Evolutionary conservation across 768 basidiomycete species (phyloP).

Genomic region (Trametes meyenii): DNA sequence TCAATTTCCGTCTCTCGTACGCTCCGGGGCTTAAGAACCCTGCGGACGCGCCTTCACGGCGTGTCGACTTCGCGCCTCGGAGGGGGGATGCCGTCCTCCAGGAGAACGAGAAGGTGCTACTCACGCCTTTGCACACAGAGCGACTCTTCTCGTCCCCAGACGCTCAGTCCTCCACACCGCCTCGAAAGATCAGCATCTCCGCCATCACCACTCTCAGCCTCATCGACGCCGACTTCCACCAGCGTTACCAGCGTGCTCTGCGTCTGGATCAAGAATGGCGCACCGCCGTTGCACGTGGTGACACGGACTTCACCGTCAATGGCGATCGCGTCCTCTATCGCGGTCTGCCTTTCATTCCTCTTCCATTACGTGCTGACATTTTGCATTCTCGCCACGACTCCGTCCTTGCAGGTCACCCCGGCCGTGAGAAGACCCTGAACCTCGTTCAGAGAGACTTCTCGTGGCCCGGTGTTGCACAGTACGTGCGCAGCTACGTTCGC

Average conservation of each 20-base stretch:
- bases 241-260: constrained; percentile 23
- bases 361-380: constrained; percentile 34
- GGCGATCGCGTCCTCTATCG: constrained; percentile 30
- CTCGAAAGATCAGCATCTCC: constrained; percentile 21
- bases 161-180: not conserved
- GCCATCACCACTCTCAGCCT: constrained; percentile 28
- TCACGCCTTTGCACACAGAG: constrained; percentile 10
- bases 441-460: constrained; percentile 41
- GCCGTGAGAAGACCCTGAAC: constrained; percentile 37
- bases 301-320: constrained; percentile 14
- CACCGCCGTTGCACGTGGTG: constrained; percentile 17
- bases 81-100: constrained; percentile 21
- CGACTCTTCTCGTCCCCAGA: not conserved
- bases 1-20: no score
- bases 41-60: constrained; percentile 28
- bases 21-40: no score
- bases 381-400: constrained; percentile 40
- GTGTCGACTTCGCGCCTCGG: constrained; percentile 25
- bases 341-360: constrained; percentile 36
- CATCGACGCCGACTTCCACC: constrained; percentile 24
- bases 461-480: constrained; percentile 39
- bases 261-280: constrained; percentile 25
- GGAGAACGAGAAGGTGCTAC: not conserved
- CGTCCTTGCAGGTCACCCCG: constrained; percentile 44
- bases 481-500: constrained; percentile 35